Evolutionary conservation across 2,329 filamentous ascomycete genomes (phyloP), one percentile per base, ranked within the genome.

Genomic region (Aspergillus bombycis): DNA sequence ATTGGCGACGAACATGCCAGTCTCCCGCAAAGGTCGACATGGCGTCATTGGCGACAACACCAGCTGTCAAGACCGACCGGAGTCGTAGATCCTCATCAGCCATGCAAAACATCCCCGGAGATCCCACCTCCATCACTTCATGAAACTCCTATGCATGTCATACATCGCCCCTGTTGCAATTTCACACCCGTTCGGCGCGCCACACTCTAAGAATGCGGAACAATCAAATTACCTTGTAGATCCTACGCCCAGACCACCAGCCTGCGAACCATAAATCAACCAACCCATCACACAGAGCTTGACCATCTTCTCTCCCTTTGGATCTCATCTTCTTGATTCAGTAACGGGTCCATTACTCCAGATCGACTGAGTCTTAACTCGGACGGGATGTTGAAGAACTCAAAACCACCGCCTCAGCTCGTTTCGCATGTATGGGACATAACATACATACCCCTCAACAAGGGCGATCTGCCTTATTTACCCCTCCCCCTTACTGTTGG

Each of bases 401-500:
- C 6, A 41, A 41, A 19, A 9, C 12, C 19, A n/a, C 38, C 12
- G 19, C 38, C 38, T 41, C 19, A 19, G 16, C 38, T 41, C 8
- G 38, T 41, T 41, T 41, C 19, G 38, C n/a, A 41, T 41, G 38
- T 7, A 41, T 41, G 16, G 7, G 23, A 23, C n/a, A 21, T 45
- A 23, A 45, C 41, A 45, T 45, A 41, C 38, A 41, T 38, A 38
- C 52, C 50, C 50, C 50, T 54, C 50, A 54, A 54, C 19, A 34
- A 54, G 50, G 50, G 52, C 32, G 52, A 36, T 59, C 43, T 48
- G 36, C 43, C 21, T 23, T 50, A 38, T 52, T 53, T 50, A 38
- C 43, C 45, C 57, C 45, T 52, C 46, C 57, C 57, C 57, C 57
- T 59, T 59, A 48, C 57, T 50, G 32, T 14, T 48, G 23, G 21